Evolutionary conservation across 352 stramenopile species (phyloP).

Genomic region (Blastocystis sp.): DNA sequence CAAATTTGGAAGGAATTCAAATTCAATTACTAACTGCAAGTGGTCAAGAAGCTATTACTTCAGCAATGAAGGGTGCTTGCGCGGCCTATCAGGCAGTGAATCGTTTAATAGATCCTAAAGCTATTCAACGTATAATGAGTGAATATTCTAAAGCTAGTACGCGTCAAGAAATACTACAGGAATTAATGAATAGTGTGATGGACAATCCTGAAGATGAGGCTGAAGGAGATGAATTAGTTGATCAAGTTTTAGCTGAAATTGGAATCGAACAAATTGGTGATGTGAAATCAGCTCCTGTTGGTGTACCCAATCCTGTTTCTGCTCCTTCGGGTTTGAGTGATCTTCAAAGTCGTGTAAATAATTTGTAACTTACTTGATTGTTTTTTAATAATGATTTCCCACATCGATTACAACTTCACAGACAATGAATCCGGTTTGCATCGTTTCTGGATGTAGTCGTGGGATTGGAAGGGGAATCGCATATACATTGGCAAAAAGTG

Average conservation of each 20-base stretch:
- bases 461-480: constrained; percentile 5
- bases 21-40: constrained; percentile 46
- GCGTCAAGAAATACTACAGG: constrained; percentile 15
- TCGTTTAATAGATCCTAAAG: constrained; percentile 7
- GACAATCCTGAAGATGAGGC: background rate
- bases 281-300: background rate
- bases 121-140: constrained; percentile 13
- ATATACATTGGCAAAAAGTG: background rate
- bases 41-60: constrained; percentile 11
- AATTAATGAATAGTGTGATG: background rate
- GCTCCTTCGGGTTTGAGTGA: background rate
- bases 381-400: background rate
- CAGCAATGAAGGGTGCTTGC: constrained; percentile 1
- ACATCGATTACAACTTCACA: background rate
- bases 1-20: constrained; percentile 2
- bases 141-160: constrained; percentile 20
- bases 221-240: background rate
- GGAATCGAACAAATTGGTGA: background rate
- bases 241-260: constrained; percentile 7
- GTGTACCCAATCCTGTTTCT: background rate
- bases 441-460: constrained; percentile 39
- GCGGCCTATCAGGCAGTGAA: background rate
- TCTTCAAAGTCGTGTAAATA: constrained; percentile 7
- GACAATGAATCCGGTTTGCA: constrained; percentile 24
- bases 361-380: constrained; percentile 26